Percentiles rank a stretch among this genome's conserved stretches.
Evolutionary conservation across 2,329 filamentous ascomycete species (phyloP).

Genomic region (Fusarium robinianum): DNA sequence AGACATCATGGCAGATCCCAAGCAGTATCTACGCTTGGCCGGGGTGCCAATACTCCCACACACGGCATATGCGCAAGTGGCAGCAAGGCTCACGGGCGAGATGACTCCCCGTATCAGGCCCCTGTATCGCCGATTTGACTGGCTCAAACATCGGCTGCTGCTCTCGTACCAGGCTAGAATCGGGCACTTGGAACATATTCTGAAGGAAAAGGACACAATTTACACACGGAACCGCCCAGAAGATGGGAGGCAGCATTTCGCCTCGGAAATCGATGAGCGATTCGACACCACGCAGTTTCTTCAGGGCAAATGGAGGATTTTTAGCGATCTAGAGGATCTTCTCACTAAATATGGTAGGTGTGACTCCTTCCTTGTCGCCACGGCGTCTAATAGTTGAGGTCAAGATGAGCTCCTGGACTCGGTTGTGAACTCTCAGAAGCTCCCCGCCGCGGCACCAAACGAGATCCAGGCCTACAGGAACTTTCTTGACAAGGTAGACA

Average conservation of each 20-base stretch:
- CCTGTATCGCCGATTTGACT: slow-evolving; percentile 82
- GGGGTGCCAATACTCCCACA: slow-evolving; percentile 46
- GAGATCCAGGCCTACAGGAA: slow-evolving; percentile 54
- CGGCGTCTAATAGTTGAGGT: slow-evolving; percentile 10
- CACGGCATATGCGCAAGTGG: slow-evolving; percentile 67
- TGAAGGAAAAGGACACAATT: slow-evolving; percentile 67
- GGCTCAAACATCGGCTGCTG: slow-evolving; percentile 79
- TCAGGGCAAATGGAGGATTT: slow-evolving; percentile 1
- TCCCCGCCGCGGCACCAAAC: slow-evolving; percentile 53
- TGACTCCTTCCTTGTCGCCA: too few relatives aligned
- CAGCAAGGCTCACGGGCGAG: slow-evolving; percentile 53
- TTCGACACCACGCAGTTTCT: neutral
- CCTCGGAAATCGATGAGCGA: slow-evolving; percentile 22
- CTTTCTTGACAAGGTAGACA: slow-evolving; percentile 59
- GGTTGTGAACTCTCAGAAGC: slow-evolving; percentile 56
- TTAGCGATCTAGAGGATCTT: slow-evolving; percentile 6
- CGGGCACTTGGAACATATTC: slow-evolving; percentile 76
- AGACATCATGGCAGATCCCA: slow-evolving; percentile 16
- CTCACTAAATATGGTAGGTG: slow-evolving; percentile 22
- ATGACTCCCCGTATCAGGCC: slow-evolving; percentile 51
- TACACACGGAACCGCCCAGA: slow-evolving; percentile 52
- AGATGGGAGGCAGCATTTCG: slow-evolving; percentile 2
- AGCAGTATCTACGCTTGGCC: neutral
- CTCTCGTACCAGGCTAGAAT: slow-evolving; percentile 87
- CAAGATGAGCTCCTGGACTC: slow-evolving; percentile 63